Conservation (phyloP, 352 stramenopile genomes). For the Ophiocytium majus region DNA sequence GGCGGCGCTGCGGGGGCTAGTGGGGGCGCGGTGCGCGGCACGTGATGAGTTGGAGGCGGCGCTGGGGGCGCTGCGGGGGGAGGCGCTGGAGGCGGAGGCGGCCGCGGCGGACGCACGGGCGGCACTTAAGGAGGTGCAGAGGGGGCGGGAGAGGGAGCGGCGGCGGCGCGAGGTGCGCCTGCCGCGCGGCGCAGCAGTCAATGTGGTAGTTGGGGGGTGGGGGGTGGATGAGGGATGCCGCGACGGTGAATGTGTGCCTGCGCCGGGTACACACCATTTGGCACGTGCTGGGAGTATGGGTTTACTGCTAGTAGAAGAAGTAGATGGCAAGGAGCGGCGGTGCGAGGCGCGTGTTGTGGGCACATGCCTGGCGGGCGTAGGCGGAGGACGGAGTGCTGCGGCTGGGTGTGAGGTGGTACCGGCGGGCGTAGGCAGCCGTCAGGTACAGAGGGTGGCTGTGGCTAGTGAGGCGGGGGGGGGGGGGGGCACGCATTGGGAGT, state of each 20-base stretch:
- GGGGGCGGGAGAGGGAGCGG: not conserved
- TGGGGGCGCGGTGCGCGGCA: not conserved
- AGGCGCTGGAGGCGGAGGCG: not conserved
- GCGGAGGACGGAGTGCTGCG: not conserved
- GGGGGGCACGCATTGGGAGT: not conserved
- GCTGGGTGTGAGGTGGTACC: not conserved
- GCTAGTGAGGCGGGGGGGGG: not conserved
- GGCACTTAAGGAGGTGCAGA: not conserved
- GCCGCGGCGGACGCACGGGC: too few relatives aligned
- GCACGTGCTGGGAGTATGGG: too few relatives aligned
- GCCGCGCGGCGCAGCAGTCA: not conserved
- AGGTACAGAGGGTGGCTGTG: too few relatives aligned
- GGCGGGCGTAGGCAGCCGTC: too few relatives aligned
- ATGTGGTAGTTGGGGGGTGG: not conserved
- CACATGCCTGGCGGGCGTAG: not conserved
- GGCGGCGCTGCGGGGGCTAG: not conserved
- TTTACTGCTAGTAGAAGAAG: too few relatives aligned
- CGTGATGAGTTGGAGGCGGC: not conserved
- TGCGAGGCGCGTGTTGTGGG: too few relatives aligned
- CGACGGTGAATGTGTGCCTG: too few relatives aligned
- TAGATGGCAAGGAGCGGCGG: not conserved
- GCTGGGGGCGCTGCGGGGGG: not conserved
- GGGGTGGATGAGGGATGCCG: too few relatives aligned
- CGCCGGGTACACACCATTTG: too few relatives aligned
- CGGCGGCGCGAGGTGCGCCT: not conserved